Percentiles rank a stretch among this genome's conserved stretches.
These are phyloP conservation scores for Kurtzmaniella quercitrusa DNA, from an alignment of 1,139 yeast genomes.

Conservation along the genomic window DNA sequence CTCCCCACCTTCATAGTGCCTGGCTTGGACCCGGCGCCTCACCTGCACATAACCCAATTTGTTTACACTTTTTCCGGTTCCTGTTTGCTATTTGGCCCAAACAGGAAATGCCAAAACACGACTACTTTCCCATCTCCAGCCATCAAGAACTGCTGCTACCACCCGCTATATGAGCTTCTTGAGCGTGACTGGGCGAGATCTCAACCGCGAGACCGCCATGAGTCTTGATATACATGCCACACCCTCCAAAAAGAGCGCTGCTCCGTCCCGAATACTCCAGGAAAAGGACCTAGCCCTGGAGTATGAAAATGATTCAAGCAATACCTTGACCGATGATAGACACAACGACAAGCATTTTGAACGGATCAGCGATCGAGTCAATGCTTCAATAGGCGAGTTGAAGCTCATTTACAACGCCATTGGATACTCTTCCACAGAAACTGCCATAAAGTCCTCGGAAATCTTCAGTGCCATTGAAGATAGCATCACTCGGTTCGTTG, in stretches of 20 bases:
- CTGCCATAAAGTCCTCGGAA: constrained; percentile 31
- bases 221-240: background rate
- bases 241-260: constrained; percentile 5
- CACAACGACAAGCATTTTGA: constrained; percentile 15
- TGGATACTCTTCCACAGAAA: constrained; percentile 35
- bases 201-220: constrained; percentile 2
- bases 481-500: constrained; percentile 32
- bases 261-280: constrained; percentile 2
- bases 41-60: background rate
- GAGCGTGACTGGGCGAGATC: constrained; percentile 6
- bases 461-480: constrained; percentile 38
- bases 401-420: constrained; percentile 31
- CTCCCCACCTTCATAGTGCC: no score
- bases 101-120: background rate
- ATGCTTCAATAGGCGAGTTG: constrained; percentile 31
- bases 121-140: background rate
- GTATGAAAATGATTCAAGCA: background rate
- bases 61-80: background rate
- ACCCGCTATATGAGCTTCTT: constrained; percentile 5
- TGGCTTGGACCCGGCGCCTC: no score
- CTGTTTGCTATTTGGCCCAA: background rate
- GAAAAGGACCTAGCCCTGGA: constrained; percentile 6
- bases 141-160: background rate
- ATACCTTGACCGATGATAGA: constrained; percentile 4
- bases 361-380: constrained; percentile 25